Conservation (phyloP, 768 basidiomycete species). For the Leccinum subtestaceum region DNA sequence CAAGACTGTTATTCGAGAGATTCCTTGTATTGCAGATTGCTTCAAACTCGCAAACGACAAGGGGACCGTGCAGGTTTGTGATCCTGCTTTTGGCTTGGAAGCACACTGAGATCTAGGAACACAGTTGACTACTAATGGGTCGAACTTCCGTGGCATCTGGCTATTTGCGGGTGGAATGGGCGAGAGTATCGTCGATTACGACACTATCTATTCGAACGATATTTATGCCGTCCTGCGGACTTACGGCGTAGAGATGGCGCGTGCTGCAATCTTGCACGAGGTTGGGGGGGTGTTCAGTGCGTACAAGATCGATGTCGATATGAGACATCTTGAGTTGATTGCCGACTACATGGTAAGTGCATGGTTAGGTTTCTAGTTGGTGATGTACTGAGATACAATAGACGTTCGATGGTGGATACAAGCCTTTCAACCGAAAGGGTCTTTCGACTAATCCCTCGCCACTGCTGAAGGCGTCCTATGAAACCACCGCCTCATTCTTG, state of each 20-base stretch:
- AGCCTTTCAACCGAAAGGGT: constrained; percentile 96
- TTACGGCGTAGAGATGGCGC: constrained; percentile 97
- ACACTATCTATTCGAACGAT: constrained; percentile 90
- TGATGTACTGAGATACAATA: constrained; percentile 29
- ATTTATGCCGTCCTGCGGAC: constrained; percentile 87
- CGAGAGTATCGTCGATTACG: constrained; percentile 66
- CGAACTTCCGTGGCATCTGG: constrained; percentile 91
- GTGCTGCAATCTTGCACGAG: constrained; percentile 86
- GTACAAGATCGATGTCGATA: constrained; percentile 94
- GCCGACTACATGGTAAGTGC: constrained; percentile 95
- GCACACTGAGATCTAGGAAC: background rate
- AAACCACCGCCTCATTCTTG: constrained; percentile 91
- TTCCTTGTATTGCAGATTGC: constrained; percentile 84
- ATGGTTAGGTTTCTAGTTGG: background rate
- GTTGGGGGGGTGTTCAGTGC: constrained; percentile 89
- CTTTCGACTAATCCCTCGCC: constrained; percentile 93
- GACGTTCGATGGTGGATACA: constrained; percentile 98
- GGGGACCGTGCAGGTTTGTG: constrained; percentile 45
- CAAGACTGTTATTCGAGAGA: constrained; percentile 83
- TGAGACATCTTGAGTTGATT: constrained; percentile 91
- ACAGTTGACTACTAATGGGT: constrained; percentile 87
- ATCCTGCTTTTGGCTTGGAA: background rate
- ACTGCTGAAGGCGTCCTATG: constrained; percentile 94
- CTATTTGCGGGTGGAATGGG: constrained; percentile 52
- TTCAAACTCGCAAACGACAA: constrained; percentile 60